phyloP scores from a whole-genome alignment of 1,139 yeast species.

The Fermentozyma sake region DNA sequence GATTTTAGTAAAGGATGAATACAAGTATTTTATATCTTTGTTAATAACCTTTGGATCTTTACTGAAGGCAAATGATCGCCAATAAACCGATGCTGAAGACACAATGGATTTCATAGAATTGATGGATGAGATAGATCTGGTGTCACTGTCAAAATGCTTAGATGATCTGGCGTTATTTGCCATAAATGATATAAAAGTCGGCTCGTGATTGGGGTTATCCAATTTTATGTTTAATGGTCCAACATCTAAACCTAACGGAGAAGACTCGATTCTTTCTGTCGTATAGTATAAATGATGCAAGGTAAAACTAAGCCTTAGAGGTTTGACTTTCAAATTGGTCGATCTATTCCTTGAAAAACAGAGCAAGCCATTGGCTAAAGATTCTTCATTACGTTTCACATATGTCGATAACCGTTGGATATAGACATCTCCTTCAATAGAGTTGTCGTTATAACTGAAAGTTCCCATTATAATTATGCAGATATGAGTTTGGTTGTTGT shows the following conservation, averaged over 20 bases:
- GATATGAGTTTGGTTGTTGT: background rate
- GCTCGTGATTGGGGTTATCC: conserved; percentile 56
- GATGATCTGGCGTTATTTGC: conserved; percentile 44
- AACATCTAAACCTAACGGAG: conserved; percentile 50
- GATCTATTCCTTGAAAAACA: conserved; percentile 33
- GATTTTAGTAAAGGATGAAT: conserved; percentile 62
- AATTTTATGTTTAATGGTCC: conserved; percentile 61
- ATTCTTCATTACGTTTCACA: conserved; percentile 40
- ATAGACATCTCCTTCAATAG: conserved; percentile 42
- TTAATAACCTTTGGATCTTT: conserved; percentile 42
- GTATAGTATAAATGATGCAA: conserved; percentile 62
- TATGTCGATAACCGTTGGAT: conserved; percentile 39
- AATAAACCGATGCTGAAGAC: conserved; percentile 41
- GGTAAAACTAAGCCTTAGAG: conserved; percentile 53
- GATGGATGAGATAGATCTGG: conserved; percentile 58
- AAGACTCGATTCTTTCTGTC: conserved; percentile 52
- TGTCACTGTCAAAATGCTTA: conserved; percentile 49
- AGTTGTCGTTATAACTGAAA: conserved; percentile 18
- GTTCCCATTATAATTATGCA: no score
- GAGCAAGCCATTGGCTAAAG: conserved; percentile 42
- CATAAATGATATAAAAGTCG: conserved; percentile 50
- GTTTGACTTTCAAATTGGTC: conserved; percentile 32
- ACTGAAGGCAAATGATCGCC: conserved; percentile 34
- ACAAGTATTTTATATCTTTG: conserved; percentile 52
- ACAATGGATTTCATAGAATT: conserved; percentile 58